A percentile compares a stretch with the other conserved stretches of the same genome.
These are phyloP conservation scores for Carpinus viminea DNA, from an alignment of 306 rosid species.

Conservation along the genomic window DNA sequence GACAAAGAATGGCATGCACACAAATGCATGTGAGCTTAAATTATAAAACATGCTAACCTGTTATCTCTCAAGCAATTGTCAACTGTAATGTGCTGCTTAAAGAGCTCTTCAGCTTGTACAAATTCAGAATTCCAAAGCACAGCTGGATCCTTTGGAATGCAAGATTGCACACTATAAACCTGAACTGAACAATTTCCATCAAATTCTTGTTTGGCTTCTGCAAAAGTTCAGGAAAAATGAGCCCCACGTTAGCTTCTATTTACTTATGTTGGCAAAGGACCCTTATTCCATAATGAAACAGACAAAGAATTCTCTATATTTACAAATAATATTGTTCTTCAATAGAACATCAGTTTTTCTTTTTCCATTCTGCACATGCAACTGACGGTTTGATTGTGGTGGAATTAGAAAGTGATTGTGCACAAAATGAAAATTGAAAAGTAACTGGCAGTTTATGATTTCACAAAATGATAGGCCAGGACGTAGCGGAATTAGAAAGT, in stretches of 20 bases:
- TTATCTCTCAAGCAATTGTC: slow-evolving; percentile 93
- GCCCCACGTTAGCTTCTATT: slow-evolving; percentile 19
- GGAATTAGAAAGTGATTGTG: background rate
- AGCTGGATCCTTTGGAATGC: slow-evolving; percentile 92
- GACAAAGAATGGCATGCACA: background rate
- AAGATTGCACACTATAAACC: slow-evolving; percentile 90
- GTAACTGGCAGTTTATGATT: too few relatives aligned
- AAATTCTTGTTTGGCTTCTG: slow-evolving; percentile 87
- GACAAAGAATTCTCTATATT: background rate
- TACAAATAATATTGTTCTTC: background rate
- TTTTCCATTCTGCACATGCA: background rate
- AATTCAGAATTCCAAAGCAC: slow-evolving; percentile 88
- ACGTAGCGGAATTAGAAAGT: too few relatives aligned
- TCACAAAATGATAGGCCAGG: too few relatives aligned
- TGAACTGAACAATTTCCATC: slow-evolving; percentile 80
- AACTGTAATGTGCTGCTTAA: slow-evolving; percentile 64
- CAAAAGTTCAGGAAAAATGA: slow-evolving; percentile 30
- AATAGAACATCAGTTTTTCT: background rate
- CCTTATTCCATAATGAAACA: slow-evolving; percentile 15
- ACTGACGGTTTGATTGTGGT: background rate
- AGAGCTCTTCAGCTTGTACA: slow-evolving; percentile 92
- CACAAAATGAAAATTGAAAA: background rate
- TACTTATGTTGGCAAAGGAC: slow-evolving; percentile 15
- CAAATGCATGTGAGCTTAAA: slow-evolving; percentile 5
- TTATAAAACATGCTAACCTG: slow-evolving; percentile 47